Evolutionary conservation across 768 basidiomycete species (phyloP).

Genomic region (Tylopilus felleus): DNA sequence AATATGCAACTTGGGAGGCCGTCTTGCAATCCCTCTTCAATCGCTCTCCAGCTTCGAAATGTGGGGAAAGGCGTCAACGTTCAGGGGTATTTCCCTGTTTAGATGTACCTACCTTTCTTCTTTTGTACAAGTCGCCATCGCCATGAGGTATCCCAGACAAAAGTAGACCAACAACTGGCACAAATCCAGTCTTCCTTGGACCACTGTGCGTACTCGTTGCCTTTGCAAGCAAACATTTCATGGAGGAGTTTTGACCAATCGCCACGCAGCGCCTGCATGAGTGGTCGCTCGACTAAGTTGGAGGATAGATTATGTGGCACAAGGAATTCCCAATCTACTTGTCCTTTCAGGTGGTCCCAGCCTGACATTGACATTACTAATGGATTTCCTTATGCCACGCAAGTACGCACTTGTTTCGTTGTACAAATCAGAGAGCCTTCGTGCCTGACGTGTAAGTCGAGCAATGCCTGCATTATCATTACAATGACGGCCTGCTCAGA

Average conservation of each 20-base stretch:
- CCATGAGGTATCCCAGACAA: slow-evolving; percentile 1
- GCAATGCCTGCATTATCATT: neutral
- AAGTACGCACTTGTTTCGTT: slow-evolving; percentile 2
- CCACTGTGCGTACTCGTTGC: neutral
- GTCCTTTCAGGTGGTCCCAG: slow-evolving; percentile 2
- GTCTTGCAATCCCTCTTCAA: neutral
- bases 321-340: neutral
- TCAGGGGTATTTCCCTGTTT: too few species aligned
- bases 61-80: neutral
- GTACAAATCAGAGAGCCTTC: neutral
- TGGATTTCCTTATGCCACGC: neutral
- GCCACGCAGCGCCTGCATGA: neutral
- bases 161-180: neutral
- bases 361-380: neutral
- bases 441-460: too few species aligned
- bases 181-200: slow-evolving; percentile 4
- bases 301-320: neutral
- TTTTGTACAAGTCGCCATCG: slow-evolving; percentile 1
- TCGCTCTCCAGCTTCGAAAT: neutral
- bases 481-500: neutral
- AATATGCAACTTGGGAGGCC: neutral
- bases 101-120: neutral
- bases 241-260: slow-evolving; percentile 2
- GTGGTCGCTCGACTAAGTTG: neutral
- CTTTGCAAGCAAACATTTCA: neutral